Evolutionary conservation across 1,139 yeast species (phyloP).

Genomic region (Geotrichum bryndzae): DNA sequence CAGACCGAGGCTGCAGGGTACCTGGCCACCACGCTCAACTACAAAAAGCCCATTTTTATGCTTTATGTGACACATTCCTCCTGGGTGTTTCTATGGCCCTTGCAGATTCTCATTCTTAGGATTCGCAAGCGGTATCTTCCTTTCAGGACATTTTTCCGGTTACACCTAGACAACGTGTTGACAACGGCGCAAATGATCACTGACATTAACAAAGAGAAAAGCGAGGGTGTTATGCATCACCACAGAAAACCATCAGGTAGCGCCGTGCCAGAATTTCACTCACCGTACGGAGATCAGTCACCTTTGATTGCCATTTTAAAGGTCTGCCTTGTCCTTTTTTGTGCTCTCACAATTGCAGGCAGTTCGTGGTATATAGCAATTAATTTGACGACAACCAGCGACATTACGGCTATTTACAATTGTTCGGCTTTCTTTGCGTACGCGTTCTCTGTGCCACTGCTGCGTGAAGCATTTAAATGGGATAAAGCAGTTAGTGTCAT

Average conservation of each 20-base stretch:
- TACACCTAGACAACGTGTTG: constrained; percentile 47
- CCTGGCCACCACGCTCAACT: constrained; percentile 51
- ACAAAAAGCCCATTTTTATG: constrained; percentile 64
- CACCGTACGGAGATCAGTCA: constrained; percentile 15
- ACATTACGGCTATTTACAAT: constrained; percentile 84
- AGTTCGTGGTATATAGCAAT: constrained; percentile 83
- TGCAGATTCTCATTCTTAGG: constrained; percentile 46
- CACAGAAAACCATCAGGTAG: background rate
- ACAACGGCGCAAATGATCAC: constrained; percentile 45
- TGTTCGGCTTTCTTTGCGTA: constrained; percentile 87
- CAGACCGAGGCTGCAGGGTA: constrained; percentile 81
- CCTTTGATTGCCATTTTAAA: constrained; percentile 33
- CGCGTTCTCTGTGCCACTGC: constrained; percentile 71
- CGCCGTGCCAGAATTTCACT: constrained; percentile 32
- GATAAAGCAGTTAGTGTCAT: constrained; percentile 63
- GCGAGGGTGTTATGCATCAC: constrained; percentile 34
- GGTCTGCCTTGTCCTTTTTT: constrained; percentile 44
- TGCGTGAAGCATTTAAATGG: constrained; percentile 58
- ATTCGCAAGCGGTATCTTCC: constrained; percentile 34
- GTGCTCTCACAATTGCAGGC: constrained; percentile 69
- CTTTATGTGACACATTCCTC: constrained; percentile 70
- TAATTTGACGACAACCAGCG: constrained; percentile 74
- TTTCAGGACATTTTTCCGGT: constrained; percentile 38
- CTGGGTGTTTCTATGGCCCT: constrained; percentile 73
- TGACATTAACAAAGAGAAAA: constrained; percentile 41